These are phyloP conservation scores for Gastrodia elata DNA, from an alignment of 106 monocot species.

Conservation along the genomic window DNA sequence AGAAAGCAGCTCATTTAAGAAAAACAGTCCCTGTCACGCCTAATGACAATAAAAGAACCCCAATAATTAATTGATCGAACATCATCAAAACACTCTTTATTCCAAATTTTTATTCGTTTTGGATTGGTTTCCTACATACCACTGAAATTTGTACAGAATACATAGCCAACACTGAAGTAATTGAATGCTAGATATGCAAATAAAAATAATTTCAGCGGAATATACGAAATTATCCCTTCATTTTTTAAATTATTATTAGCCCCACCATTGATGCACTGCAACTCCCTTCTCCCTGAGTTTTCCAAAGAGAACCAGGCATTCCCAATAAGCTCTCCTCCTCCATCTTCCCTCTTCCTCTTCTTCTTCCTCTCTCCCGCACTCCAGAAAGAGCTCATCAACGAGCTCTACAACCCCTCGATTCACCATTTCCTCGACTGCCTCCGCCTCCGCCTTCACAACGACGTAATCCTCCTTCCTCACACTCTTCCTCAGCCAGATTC, in stretches of 20 bases:
- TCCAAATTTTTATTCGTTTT: too few species aligned
- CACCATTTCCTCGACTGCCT: constrained; percentile 33
- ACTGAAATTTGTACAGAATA: too few species aligned
- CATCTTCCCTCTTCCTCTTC: background rate
- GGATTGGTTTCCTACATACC: too few species aligned
- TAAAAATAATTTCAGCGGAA: too few species aligned
- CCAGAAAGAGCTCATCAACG: constrained; percentile 41
- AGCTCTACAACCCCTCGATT: constrained; percentile 13
- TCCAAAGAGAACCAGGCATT: constrained; percentile 18
- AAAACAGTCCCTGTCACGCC: too few species aligned
- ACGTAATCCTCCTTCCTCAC: constrained; percentile 30
- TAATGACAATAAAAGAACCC: too few species aligned
- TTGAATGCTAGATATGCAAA: too few species aligned
- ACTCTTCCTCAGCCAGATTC: constrained; percentile 25
- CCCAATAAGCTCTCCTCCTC: constrained; percentile 19
- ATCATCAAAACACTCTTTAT: too few species aligned
- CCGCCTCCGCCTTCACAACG: constrained; percentile 43
- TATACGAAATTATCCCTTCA: background rate
- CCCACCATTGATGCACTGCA: constrained; percentile 29
- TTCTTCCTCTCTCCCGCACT: constrained; percentile 11
- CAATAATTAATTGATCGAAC: too few species aligned
- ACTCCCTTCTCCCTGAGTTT: constrained; percentile 19
- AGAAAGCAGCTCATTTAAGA: too few species aligned
- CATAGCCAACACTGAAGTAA: too few species aligned
- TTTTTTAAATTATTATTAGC: background rate